Conservation (phyloP, 768 basidiomycete species). For the Boletus pseudopeckii region DNA sequence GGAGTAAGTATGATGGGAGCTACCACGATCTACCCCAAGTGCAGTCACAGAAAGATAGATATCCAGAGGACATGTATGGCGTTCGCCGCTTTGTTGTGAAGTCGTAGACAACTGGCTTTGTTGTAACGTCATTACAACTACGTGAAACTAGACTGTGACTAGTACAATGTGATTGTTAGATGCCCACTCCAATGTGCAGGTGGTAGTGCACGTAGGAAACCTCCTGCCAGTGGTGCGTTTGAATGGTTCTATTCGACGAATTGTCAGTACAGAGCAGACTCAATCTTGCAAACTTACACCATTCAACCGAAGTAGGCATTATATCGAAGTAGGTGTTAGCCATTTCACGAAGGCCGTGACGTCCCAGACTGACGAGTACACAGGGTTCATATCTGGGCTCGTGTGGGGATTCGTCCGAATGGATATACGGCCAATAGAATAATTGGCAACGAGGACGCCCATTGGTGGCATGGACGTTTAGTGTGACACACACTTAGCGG, state of each 20-base stretch:
- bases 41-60: neutral
- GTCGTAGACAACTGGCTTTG: neutral
- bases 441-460: conserved; percentile 6
- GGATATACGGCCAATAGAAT: conserved; percentile 6
- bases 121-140: neutral
- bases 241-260: neutral
- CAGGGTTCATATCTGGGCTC: conserved; percentile 5
- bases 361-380: conserved; percentile 2
- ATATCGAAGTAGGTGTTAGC: neutral
- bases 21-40: neutral
- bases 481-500: conserved; percentile 8
- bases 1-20: neutral
- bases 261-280: neutral
- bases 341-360: neutral
- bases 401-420: conserved; percentile 3
- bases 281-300: neutral
- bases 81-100: neutral
- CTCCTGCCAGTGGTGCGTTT: neutral
- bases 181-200: neutral
- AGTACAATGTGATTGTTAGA: neutral
- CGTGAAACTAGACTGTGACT: neutral
- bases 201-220: neutral
- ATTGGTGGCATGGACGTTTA: conserved; percentile 6
- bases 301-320: neutral
- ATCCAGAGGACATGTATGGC: neutral